Conservation (phyloP, 306 rosid species). For the Carpinus fangiana region DNA sequence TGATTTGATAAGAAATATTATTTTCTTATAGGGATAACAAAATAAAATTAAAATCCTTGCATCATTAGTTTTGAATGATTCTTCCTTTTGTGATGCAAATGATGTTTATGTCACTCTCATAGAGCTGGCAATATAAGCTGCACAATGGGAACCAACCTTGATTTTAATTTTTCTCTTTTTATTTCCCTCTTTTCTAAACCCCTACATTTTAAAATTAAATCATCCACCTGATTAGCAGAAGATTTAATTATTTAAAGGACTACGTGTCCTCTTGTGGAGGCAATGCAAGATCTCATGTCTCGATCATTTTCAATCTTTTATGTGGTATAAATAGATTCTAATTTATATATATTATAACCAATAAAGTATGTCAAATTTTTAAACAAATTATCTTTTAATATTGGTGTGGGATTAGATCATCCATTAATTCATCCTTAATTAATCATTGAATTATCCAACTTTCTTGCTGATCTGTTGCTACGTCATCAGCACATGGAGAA, state of each 20-base stretch:
- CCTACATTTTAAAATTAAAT: conserved; percentile 19
- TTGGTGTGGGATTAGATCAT: conserved; percentile 30
- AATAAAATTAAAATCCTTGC: conserved; percentile 15
- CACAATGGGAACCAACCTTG: conserved; percentile 26
- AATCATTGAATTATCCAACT: conserved; percentile 29
- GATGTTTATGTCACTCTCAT: conserved; percentile 33
- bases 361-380: conserved; percentile 28
- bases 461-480: conserved; percentile 38
- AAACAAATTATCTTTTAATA: conserved; percentile 12
- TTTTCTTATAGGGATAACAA: conserved; percentile 16
- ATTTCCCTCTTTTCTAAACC: conserved; percentile 6
- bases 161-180: background rate
- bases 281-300: conserved; percentile 30
- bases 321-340: conserved; percentile 27
- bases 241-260: conserved; percentile 15
- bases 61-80: conserved; percentile 20
- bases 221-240: conserved; percentile 23
- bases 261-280: conserved; percentile 18
- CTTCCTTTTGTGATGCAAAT: conserved; percentile 27
- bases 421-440: conserved; percentile 12
- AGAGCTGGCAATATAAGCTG: conserved; percentile 39
- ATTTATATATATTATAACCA: conserved; percentile 8
- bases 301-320: conserved; percentile 7
- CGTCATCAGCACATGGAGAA: conserved; percentile 93
- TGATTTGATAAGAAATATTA: conserved; percentile 23